These are phyloP conservation scores for Tolypocladium inflatum DNA, from an alignment of 2,329 filamentous ascomycete genomes.

Conservation along the genomic window DNA sequence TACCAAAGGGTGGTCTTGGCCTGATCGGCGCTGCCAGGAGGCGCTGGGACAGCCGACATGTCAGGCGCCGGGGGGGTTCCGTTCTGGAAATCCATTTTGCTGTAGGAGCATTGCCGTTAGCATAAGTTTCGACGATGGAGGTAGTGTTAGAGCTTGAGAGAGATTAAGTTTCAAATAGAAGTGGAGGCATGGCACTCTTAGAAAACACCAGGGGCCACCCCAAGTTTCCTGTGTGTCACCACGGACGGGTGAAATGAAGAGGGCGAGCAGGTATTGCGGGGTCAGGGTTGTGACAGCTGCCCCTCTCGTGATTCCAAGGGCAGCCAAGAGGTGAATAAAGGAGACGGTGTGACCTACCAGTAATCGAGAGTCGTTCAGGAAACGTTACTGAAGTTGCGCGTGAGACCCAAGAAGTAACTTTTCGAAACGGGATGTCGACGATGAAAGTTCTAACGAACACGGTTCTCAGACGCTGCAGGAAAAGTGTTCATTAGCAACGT, in stretches of 20 bases:
- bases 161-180: no score
- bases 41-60: conserved; percentile 23
- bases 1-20: conserved; percentile 52
- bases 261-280: neutral
- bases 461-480: neutral
- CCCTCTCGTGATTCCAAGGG: neutral
- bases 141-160: no score
- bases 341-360: neutral
- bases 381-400: neutral
- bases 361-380: neutral
- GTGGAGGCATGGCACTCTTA: neutral
- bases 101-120: conserved; percentile 6
- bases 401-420: neutral
- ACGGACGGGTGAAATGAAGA: no score
- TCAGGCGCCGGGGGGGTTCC: conserved; percentile 29
- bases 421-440: neutral
- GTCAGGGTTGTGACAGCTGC: neutral
- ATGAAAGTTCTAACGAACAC: neutral
- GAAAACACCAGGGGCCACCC: no score
- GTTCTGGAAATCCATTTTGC: conserved; percentile 27
- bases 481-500: neutral
- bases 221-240: no score
- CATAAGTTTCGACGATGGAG: neutral
- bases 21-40: conserved; percentile 29
- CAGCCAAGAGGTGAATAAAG: neutral